Evolutionary conservation across 2,329 filamentous ascomycete genomes (phyloP).

Genomic region (Colletotrichum eremochloae): DNA sequence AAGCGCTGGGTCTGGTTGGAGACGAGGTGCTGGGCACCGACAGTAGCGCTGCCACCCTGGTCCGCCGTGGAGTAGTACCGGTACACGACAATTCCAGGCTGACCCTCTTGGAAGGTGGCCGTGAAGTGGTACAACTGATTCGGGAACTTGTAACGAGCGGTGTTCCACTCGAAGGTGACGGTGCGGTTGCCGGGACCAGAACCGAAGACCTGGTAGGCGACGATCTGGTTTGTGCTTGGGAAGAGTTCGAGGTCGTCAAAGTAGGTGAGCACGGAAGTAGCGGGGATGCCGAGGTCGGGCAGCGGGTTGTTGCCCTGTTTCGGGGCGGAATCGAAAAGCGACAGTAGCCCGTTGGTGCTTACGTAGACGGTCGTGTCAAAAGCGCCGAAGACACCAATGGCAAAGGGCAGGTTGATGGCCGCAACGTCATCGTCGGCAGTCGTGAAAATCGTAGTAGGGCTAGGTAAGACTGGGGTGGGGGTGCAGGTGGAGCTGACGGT

Average conservation of each 20-base stretch:
- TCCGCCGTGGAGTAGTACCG: conserved; percentile 1
- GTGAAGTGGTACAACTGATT: conserved; percentile 15
- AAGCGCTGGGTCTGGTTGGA: not conserved
- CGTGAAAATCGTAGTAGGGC: not conserved
- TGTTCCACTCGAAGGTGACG: conserved; percentile 14
- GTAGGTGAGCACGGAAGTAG: conserved; percentile 2
- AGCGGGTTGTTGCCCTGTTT: not conserved
- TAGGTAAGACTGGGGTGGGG: not conserved
- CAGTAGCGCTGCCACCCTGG: not conserved
- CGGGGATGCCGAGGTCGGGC: not conserved
- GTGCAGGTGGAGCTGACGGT: not conserved
- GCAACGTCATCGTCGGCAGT: not conserved
- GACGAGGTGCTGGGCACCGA: not conserved
- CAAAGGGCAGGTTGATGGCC: not conserved
- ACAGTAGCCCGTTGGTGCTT: conserved; percentile 11
- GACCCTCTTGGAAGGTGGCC: conserved; percentile 10
- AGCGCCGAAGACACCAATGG: not conserved
- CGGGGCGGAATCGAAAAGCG: not conserved
- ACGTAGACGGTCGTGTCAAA: not conserved
- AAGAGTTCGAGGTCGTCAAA: conserved; percentile 1
- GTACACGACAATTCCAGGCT: not conserved
- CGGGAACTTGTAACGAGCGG: not conserved
- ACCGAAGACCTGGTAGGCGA: not conserved
- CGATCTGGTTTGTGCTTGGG: not conserved
- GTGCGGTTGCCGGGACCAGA: not conserved